These are phyloP conservation scores for Quaeritorhiza haematococci DNA, from an alignment of 371 early-diverging fungal species.

Conservation along the genomic window DNA sequence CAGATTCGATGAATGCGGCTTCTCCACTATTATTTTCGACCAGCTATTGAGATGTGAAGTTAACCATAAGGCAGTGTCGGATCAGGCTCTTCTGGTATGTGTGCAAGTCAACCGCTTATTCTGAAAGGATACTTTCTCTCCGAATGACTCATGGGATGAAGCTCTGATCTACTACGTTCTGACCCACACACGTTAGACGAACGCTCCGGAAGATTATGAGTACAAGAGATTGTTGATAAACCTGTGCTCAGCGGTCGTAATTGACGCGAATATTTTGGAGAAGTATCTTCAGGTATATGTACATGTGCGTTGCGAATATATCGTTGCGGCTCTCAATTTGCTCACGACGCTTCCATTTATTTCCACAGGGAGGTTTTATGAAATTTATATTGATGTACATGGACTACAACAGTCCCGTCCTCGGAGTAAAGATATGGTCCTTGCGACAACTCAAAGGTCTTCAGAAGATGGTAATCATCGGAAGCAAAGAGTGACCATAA, in stretches of 20 bases:
- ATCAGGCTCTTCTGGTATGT: too few relatives aligned
- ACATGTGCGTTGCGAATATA: not conserved
- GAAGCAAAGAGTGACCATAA: not conserved
- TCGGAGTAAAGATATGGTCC: conserved; percentile 15
- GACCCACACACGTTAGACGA: too few relatives aligned
- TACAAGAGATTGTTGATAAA: conserved; percentile 21
- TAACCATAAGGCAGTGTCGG: too few relatives aligned
- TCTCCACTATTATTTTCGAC: too few relatives aligned
- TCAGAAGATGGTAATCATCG: conserved; percentile 24
- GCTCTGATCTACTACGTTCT: too few relatives aligned
- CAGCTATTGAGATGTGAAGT: too few relatives aligned
- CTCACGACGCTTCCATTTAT: not conserved
- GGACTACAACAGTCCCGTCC: conserved; percentile 5
- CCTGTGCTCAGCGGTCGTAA: conserved; percentile 4
- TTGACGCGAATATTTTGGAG: conserved; percentile 3
- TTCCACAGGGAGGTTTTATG: conserved; percentile 21
- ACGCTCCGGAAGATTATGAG: conserved; percentile 22
- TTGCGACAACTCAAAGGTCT: conserved; percentile 20
- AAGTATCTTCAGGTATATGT: conserved; percentile 10
- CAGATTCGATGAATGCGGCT: too few relatives aligned
- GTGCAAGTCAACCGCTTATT: too few relatives aligned
- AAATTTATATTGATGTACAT: conserved; percentile 21
- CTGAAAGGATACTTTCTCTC: too few relatives aligned
- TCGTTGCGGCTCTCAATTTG: not conserved
- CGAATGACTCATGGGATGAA: too few relatives aligned